Conservation (phyloP, 352 stramenopile genomes). For the Phytophthora sansomeana region DNA sequence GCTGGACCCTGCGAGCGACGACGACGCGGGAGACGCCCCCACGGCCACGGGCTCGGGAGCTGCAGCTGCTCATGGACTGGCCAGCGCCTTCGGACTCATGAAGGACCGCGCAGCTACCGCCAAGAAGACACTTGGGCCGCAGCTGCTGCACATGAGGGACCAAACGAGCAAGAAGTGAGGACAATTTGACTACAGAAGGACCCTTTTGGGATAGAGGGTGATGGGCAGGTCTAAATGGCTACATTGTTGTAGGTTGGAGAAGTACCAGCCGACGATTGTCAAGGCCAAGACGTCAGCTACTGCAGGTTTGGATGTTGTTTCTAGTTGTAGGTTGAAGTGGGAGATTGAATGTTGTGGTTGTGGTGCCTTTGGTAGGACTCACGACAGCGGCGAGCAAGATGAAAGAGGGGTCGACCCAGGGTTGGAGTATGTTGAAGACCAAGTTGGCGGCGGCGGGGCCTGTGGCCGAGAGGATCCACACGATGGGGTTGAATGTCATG, state of each 20-base stretch:
- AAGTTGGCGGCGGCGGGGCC: slow-evolving; percentile 74
- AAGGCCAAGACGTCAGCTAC: slow-evolving; percentile 77
- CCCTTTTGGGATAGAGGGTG: background rate
- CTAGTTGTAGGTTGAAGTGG: background rate
- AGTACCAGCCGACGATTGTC: slow-evolving; percentile 81
- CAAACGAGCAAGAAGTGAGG: slow-evolving; percentile 58
- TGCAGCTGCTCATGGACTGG: slow-evolving; percentile 16
- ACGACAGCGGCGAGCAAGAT: slow-evolving; percentile 47
- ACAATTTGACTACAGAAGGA: background rate
- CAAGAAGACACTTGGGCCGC: slow-evolving; percentile 64
- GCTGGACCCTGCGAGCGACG: slow-evolving; percentile 34
- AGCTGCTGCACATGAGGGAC: slow-evolving; percentile 59
- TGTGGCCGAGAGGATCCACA: slow-evolving; percentile 80
- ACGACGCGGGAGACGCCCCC: slow-evolving; percentile 30
- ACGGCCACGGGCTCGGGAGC: slow-evolving; percentile 18
- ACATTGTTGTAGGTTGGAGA: slow-evolving; percentile 53
- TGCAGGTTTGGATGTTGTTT: slow-evolving; percentile 43
- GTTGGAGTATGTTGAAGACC: slow-evolving; percentile 84
- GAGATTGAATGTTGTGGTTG: background rate
- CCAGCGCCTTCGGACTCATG: slow-evolving; percentile 54
- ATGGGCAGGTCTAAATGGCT: slow-evolving; percentile 23
- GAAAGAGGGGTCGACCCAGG: slow-evolving; percentile 79
- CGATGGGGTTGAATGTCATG: slow-evolving; percentile 75
- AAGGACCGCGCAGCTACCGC: slow-evolving; percentile 59
- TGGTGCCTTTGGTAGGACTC: slow-evolving; percentile 12